These are phyloP conservation scores for Crataegus laevigata DNA, from an alignment of 306 rosid genomes.

Conservation along the genomic window DNA sequence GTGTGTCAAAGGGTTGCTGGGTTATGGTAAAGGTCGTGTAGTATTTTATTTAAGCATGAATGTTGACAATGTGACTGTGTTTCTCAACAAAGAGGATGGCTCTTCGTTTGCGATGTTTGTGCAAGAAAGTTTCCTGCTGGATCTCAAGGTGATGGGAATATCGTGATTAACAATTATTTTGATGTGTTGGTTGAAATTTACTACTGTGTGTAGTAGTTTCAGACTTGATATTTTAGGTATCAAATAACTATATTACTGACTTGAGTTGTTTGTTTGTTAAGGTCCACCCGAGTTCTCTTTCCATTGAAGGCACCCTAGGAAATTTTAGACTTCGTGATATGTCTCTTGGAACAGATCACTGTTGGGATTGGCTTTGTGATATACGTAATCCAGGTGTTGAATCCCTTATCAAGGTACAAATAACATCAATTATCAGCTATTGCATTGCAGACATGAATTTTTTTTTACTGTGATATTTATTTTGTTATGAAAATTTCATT, in stretches of 20 bases:
- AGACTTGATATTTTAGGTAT: not conserved
- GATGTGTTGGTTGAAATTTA: not conserved
- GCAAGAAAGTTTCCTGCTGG: conserved; percentile 79
- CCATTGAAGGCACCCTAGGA: conserved; percentile 86
- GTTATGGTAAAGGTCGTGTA: conserved; percentile 81
- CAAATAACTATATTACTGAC: conserved; percentile 5
- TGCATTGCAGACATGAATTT: conserved; percentile 8
- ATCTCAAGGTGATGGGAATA: conserved; percentile 62
- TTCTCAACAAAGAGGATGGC: conserved; percentile 92
- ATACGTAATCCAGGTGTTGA: conserved; percentile 91
- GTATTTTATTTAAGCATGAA: conserved; percentile 80
- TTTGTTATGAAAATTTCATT: not conserved
- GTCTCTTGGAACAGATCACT: conserved; percentile 65
- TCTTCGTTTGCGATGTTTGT: conserved; percentile 83
- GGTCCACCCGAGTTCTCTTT: conserved; percentile 92
- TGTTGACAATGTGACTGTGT: conserved; percentile 75
- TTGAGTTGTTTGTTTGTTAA: conserved; percentile 20
- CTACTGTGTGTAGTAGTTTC: not conserved
- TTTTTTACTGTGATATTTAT: conserved; percentile 7
- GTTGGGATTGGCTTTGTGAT: conserved; percentile 98
- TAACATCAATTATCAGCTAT: not conserved
- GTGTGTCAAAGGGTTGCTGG: conserved; percentile 75
- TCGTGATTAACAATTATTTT: not conserved
- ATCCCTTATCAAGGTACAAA: conserved; percentile 76
- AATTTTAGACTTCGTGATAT: conserved; percentile 84